Evolutionary conservation across 192 early-diverging fungal genomes (phyloP), one percentile per base, ranked within the genome.

Genomic region (Dissophora globulifera): DNA sequence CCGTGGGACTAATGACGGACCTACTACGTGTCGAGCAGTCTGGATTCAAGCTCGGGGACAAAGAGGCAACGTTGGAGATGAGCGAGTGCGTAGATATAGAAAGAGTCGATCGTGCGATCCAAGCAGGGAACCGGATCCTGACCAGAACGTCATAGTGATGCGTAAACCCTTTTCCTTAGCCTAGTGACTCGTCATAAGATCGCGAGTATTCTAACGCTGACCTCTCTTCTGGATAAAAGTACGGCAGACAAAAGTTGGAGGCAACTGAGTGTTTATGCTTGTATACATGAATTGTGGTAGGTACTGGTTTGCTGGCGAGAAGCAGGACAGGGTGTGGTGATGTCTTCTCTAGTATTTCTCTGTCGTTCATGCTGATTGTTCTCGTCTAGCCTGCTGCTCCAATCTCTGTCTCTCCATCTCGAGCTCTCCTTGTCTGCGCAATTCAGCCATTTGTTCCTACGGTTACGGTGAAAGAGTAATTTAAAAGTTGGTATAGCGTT

Each of bases 21-120:
- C 79, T 93, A 16, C 58, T 87, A 30, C 58, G 92, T 43, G 81
- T 79, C 41, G 69, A 88, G 42, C 90, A 92, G 58, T 86, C 87
- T 0, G 63, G 78, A 3, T 78, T 86, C 62, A 76, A 68, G 1
- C 43, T 93, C 19, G 80, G 71, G 47, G 81, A 57, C 8, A n/a
- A n/a, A n/a, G 72, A 83, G 31, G 74, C 84, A 56, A 85, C 72
- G 0, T 19, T 76, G 22, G 64, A 76, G 15, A 63, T 82, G 40
- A 58, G 58, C 3, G 85, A 84, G 19, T 56, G 84, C 20, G 63
- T 69, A 47, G 61, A 81, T 46, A 6, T 81, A 12, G 57, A 66
- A 19, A 29, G 4, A 6, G 62, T 76, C 23, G 51, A 67, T 19
- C 11, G 22, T 3, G 72, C 72, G 7, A 67, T 76, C 30, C 57